phyloP scores from a whole-genome alignment of 768 basidiomycete genomes.

The Lyophyllum semitale region DNA sequence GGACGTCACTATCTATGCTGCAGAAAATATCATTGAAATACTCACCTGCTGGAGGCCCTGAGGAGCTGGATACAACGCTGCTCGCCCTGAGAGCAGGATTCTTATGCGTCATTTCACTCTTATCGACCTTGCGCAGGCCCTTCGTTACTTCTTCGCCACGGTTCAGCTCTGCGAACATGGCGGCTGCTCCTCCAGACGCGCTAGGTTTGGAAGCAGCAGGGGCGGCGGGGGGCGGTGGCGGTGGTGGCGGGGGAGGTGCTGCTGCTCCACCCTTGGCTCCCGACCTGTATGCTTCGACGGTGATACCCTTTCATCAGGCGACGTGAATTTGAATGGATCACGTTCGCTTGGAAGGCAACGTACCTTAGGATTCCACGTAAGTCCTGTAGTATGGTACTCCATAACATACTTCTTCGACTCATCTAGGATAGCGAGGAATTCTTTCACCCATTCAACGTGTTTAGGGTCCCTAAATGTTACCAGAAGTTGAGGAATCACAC shows the following conservation, averaged over 20 bases:
- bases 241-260: constrained; percentile 57
- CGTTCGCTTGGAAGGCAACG: constrained; percentile 4
- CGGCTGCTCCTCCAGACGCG: constrained; percentile 58
- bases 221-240: constrained; percentile 46
- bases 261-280: constrained; percentile 46
- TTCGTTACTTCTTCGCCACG: constrained; percentile 89
- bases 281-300: constrained; percentile 54
- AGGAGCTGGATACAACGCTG: constrained; percentile 42
- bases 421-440: constrained; percentile 71
- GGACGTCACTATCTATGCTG: background rate
- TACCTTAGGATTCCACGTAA: constrained; percentile 88
- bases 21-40: background rate
- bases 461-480: constrained; percentile 65
- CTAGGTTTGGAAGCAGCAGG: constrained; percentile 38
- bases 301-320: constrained; percentile 47
- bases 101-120: constrained; percentile 98
- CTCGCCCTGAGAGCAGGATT: constrained; percentile 85
- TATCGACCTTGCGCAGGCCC: constrained; percentile 89
- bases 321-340: background rate
- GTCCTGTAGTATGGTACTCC: constrained; percentile 83
- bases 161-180: constrained; percentile 91
- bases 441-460: constrained; percentile 87
- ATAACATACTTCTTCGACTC: constrained; percentile 80
- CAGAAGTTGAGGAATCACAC: constrained; percentile 6
- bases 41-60: constrained; percentile 32